Evolutionary conservation across 2,329 filamentous ascomycete species (phyloP).

Genomic region (Hypoxylon sp.): DNA sequence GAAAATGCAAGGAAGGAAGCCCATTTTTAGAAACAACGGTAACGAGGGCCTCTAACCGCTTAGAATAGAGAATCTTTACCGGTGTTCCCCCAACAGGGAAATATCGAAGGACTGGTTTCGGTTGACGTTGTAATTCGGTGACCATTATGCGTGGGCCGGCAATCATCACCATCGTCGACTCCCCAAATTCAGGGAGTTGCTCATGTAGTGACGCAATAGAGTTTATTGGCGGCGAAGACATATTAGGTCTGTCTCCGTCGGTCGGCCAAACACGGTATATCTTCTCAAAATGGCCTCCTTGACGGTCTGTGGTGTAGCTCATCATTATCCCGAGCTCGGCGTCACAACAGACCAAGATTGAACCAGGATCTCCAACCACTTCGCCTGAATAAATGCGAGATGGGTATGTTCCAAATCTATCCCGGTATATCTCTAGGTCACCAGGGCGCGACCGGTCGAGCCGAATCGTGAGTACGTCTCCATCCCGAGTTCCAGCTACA

Average conservation of each 20-base stretch:
- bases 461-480: constrained; percentile 63
- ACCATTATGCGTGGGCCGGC: constrained; percentile 67
- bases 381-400: constrained; percentile 50
- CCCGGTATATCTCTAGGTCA: constrained; percentile 28
- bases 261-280: constrained; percentile 67
- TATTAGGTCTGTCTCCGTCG: constrained; percentile 63
- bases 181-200: constrained; percentile 59
- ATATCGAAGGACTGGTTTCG: constrained; percentile 54
- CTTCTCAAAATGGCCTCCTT: constrained; percentile 54
- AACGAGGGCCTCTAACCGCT: constrained; percentile 66
- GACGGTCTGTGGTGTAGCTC: constrained; percentile 18
- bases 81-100: constrained; percentile 60
- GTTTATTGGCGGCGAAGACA: constrained; percentile 64
- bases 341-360: constrained; percentile 61
- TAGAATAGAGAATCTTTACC: constrained; percentile 68
- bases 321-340: constrained; percentile 50
- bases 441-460: constrained; percentile 42
- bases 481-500: constrained; percentile 66
- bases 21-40: constrained; percentile 64
- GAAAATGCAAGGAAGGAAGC: constrained; percentile 67
- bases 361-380: constrained; percentile 59
- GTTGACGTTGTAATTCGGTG: constrained; percentile 62
- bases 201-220: constrained; percentile 62
- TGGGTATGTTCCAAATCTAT: constrained; percentile 52
- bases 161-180: constrained; percentile 65